Percentiles rank a stretch among this genome's conserved stretches.
phyloP scores from a whole-genome alignment of 805 yeast species.

The Kodamaea restingae region DNA sequence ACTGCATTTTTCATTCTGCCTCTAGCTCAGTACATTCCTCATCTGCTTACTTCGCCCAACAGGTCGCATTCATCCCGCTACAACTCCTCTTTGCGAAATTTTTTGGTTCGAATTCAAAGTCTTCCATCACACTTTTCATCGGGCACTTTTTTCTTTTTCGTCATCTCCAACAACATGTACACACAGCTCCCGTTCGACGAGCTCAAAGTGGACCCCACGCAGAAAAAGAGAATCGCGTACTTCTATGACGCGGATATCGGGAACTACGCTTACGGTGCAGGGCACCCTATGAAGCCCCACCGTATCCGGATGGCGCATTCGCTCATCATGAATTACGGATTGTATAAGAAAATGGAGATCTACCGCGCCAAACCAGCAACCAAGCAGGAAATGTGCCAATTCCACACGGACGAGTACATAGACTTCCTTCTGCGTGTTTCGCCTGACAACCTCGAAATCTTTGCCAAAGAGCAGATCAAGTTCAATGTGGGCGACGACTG shows the following conservation, averaged over 20 bases:
- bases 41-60: no score
- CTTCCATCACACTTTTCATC: neutral
- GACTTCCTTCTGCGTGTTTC: slow-evolving; percentile 88
- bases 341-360: slow-evolving; percentile 95
- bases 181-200: slow-evolving; percentile 45
- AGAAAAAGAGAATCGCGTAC: slow-evolving; percentile 42
- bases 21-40: no score
- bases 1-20: no score
- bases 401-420: slow-evolving; percentile 95
- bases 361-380: slow-evolving; percentile 97
- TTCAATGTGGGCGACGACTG: slow-evolving; percentile 95
- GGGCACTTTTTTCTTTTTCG: neutral
- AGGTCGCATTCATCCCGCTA: no score
- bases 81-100: no score
- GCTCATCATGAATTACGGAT: slow-evolving; percentile 92
- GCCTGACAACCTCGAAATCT: slow-evolving; percentile 86
- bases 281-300: slow-evolving; percentile 99
- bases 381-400: slow-evolving; percentile 95
- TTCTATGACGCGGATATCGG: slow-evolving; percentile 78
- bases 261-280: slow-evolving; percentile 96
- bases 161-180: slow-evolving; percentile 25
- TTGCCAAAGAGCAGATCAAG: slow-evolving; percentile 81
- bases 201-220: slow-evolving; percentile 36
- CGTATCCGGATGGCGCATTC: slow-evolving; percentile 98
- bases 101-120: no score